phyloP scores from a whole-genome alignment of 164 flowering plant genomes.

The Chimonanthus praecox region DNA sequence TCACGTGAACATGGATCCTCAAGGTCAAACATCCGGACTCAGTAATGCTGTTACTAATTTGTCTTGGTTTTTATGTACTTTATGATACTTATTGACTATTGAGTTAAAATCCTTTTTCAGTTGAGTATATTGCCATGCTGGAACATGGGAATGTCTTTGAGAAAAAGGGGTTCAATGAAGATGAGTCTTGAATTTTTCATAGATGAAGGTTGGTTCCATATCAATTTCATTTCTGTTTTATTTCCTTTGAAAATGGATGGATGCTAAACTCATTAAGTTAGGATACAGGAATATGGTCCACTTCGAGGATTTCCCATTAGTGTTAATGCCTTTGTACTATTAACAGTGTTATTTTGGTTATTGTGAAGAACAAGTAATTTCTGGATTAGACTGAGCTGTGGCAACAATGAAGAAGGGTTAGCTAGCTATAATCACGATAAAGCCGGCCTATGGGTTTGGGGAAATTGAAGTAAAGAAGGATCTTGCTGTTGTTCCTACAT shows the following conservation, averaged over 20 bases:
- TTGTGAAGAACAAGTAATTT: constrained; percentile 53
- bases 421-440: constrained; percentile 39
- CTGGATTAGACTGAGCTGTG: constrained; percentile 54
- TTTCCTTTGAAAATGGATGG: not conserved
- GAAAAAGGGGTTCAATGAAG: constrained; percentile 48
- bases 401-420: constrained; percentile 71
- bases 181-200: constrained; percentile 38
- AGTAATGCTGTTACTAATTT: not conserved
- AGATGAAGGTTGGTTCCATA: constrained; percentile 46
- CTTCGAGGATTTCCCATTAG: not conserved
- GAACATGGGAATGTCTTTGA: constrained; percentile 61
- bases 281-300: too few relatives aligned
- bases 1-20: too few relatives aligned
- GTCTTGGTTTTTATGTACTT: not conserved
- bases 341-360: not conserved
- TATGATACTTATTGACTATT: not conserved
- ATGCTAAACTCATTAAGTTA: too few relatives aligned
- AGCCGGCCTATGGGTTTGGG: constrained; percentile 58
- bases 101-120: constrained; percentile 27
- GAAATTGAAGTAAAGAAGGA: constrained; percentile 37
- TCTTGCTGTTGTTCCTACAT: constrained; percentile 45
- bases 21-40: not conserved
- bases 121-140: constrained; percentile 48
- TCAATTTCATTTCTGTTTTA: not conserved
- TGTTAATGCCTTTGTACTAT: not conserved